Evolutionary conservation across 495 filamentous ascomycete genomes (phyloP).

Genomic region (Penicillium tannophilum): DNA sequence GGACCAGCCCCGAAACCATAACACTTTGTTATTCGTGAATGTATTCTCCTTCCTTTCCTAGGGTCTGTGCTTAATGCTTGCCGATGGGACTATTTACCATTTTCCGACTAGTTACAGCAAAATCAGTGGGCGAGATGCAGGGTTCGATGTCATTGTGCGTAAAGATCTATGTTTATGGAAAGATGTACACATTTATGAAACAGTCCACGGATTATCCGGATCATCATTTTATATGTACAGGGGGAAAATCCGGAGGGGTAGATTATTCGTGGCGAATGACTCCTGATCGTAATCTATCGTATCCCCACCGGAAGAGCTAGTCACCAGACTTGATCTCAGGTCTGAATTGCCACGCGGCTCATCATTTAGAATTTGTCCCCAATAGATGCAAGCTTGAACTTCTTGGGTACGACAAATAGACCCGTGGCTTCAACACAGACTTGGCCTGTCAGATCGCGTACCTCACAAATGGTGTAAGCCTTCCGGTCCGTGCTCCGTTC

Average conservation of each 20-base stretch:
- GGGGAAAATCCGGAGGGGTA: background rate
- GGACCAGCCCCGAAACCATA: slow-evolving; percentile 26
- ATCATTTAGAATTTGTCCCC: slow-evolving; percentile 44
- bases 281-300: background rate
- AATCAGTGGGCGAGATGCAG: background rate
- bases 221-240: background rate
- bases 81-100: background rate
- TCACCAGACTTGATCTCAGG: slow-evolving; percentile 1
- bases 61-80: background rate
- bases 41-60: background rate
- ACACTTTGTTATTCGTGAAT: background rate
- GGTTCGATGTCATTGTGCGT: background rate
- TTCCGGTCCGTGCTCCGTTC: slow-evolving; percentile 61
- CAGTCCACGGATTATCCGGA: background rate
- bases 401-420: slow-evolving; percentile 65
- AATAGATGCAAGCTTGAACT: slow-evolving; percentile 45
- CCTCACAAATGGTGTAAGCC: slow-evolving; percentile 57
- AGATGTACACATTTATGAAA: no score
- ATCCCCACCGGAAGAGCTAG: background rate
- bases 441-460: slow-evolving; percentile 55
- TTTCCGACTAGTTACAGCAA: no score
- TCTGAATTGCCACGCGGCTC: background rate
- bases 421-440: slow-evolving; percentile 59
- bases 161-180: no score
- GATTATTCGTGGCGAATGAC: background rate